Evolutionary conservation across 129 eudicot species (phyloP).

Genomic region (Artemisia annua): DNA sequence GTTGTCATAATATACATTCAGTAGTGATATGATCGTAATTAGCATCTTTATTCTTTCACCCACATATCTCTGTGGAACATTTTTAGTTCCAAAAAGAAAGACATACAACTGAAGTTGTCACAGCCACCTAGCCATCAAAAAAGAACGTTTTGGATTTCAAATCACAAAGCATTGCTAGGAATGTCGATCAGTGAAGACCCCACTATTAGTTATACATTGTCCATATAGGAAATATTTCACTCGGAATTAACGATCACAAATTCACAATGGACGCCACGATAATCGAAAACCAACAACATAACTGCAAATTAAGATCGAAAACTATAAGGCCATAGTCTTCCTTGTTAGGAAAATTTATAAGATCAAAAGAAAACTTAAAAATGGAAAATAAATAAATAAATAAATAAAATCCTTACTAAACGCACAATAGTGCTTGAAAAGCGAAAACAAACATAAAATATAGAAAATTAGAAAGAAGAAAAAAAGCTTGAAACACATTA

Average conservation of each 20-base stretch:
- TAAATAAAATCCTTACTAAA: too few species aligned
- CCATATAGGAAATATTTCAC: constrained; percentile 61
- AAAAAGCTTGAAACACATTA: too few species aligned
- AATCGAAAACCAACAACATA: constrained; percentile 74
- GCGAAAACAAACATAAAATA: too few species aligned
- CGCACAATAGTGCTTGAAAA: too few species aligned
- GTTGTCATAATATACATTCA: too few species aligned
- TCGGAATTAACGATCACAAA: constrained; percentile 77
- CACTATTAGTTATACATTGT: too few species aligned
- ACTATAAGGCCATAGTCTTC: constrained; percentile 34
- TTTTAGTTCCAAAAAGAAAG: constrained; percentile 83
- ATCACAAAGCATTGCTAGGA: constrained; percentile 78
- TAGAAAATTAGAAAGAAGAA: too few species aligned
- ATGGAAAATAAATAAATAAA: too few species aligned
- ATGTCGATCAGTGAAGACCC: constrained; percentile 50
- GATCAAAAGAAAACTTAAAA: too few species aligned
- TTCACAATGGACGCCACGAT: constrained; percentile 81
- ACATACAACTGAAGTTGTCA: constrained; percentile 47
- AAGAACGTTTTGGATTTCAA: constrained; percentile 50
- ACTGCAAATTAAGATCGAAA: constrained; percentile 66
- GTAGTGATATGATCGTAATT: too few species aligned
- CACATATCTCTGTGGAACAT: constrained; percentile 51
- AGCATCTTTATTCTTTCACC: too few species aligned
- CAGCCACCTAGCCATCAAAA: constrained; percentile 79
- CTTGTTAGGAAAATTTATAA: too few species aligned